Percentiles rank a stretch among this genome's conserved stretches.
These are phyloP conservation scores for Curvularia sp. DNA, from an alignment of 2,329 filamentous ascomycete genomes.

Conservation along the genomic window DNA sequence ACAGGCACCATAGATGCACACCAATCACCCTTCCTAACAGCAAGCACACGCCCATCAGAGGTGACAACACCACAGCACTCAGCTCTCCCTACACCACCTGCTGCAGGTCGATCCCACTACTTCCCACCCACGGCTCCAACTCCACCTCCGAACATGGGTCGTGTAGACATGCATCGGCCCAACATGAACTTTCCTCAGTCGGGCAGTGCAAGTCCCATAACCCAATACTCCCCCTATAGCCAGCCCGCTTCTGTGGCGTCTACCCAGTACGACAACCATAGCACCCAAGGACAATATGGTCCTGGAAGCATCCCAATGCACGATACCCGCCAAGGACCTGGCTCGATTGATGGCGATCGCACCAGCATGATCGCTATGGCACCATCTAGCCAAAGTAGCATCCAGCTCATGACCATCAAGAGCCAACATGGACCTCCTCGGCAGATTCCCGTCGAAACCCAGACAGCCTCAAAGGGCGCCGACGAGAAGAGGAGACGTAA, in stretches of 20 bases:
- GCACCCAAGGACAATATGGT: constrained; percentile 31
- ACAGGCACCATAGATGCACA: constrained; percentile 59
- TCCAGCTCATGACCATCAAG: constrained; percentile 63
- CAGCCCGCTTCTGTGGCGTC: constrained; percentile 45
- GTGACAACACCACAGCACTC: constrained; percentile 53
- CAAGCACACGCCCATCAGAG: constrained; percentile 54
- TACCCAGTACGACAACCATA: constrained; percentile 48
- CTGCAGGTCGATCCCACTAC: constrained; percentile 48
- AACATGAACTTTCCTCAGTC: constrained; percentile 53
- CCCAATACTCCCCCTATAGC: constrained; percentile 54
- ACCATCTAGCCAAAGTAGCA: constrained; percentile 56
- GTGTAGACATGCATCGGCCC: constrained; percentile 36
- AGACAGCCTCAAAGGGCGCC: constrained; percentile 80
- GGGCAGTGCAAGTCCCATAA: constrained; percentile 55
- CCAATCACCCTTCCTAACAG: constrained; percentile 57
- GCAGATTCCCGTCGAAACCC: constrained; percentile 76
- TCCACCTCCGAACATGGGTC: constrained; percentile 36
- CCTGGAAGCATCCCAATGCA: constrained; percentile 23
- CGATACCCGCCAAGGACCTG: constrained; percentile 46
- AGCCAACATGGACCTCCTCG: constrained; percentile 60
- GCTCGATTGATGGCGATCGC: constrained; percentile 45
- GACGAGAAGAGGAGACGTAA: constrained; percentile 88
- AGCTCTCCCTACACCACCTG: constrained; percentile 57
- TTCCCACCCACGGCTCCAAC: constrained; percentile 46
- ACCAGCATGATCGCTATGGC: constrained; percentile 55